Evolutionary conservation across 2,329 filamentous ascomycete species (phyloP), one percentile per base, ranked within the genome.

Genomic region (Paramyrothecium roridum): DNA sequence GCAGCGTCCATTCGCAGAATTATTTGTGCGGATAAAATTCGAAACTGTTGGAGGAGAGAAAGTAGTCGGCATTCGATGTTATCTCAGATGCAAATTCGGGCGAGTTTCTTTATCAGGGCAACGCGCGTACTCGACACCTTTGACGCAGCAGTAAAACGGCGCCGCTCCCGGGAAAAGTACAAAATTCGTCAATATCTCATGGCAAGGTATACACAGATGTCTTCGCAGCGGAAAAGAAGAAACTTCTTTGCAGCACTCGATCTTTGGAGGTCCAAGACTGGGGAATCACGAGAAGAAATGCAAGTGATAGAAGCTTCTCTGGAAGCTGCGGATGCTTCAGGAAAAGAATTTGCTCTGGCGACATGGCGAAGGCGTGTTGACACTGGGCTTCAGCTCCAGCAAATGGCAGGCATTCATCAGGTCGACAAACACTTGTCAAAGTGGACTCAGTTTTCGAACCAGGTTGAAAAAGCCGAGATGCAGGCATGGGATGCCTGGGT

Each of bases 181-280:
- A 56, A 63, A 22, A 58, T 73, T 17, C 67, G 70, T 48, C 64
- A 61, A 19, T 66, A 70, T 56, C 61, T 73, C 16, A 73, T 69
- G 69, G 61, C 61, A 54, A 67, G 66, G 54, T 73, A 73, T 53
- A 70, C 70, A 3, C 62, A 73, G 55, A 62, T 65, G 22, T 73
- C 69, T 6, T 67, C 70, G 3, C 60, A 57, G 17, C 61, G 66
- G 49, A 73, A 67, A 50, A 68, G 64, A 30, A 62, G 68, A 45
- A 68, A 65, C 30, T 71, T 72, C 54, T 69, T 69, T 47, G 34
- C 53, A 12, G 67, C 67, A 16, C 57, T 74, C 33, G 64, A 68
- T 50, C 60, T 48, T 50, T 73, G 71, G 71, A 64, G 57, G 43
- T 56, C 52, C n/a, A 48, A 60, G 48, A 54, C 63, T 2, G 46